Evolutionary conservation across 169 alveolate species (phyloP), one percentile per base, ranked within the genome.

Genomic region (Theileria orientalis): DNA sequence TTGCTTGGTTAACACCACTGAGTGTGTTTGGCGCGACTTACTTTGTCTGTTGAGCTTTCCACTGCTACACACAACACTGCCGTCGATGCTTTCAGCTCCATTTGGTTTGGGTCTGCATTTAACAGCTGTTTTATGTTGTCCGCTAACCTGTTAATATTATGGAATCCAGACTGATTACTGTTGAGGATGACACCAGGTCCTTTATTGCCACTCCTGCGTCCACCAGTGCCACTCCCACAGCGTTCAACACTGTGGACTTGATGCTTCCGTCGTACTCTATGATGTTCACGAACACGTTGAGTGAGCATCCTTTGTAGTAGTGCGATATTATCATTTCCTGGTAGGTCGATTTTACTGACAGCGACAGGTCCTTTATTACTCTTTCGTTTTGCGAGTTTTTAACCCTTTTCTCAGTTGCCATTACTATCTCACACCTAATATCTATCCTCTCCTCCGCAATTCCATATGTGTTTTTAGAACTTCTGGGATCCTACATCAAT

Each of bases 151-250:
- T 67, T 0, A 79, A 41, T 1, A 79, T 57, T 2, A 40, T 30
- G 23, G 77, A 73, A 68, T 89, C 87, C 44, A 89, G 79, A 74
- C 62, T 70, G 42, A 71, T 40, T 23, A 79, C 90, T 7, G 94
- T 77, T 33, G 90, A 75, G 64, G 94, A 82, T 61, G 84, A 78
- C 44, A 85, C 64, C 56, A 89, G 75, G 51, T 85, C 87, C 76
- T 63, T 89, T 72, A 89, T 70, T 3, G 94, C 90, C 21, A 89
- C 83, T 27, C 94, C 94, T 33, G 94, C 94, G 70, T 89, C 92
- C 13, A 89, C 74, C 54, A 89, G 86, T 47, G 94, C 94, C 33
- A 89, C 46, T 40, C 80, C 68, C 40, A 85, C 87, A 21, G 92
- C 82, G 51, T 89, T 89, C 29, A 89, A 60, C 32, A 86, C 90